Percentiles rank a stretch among this genome's conserved stretches.
Conservation (phyloP, 2,329 filamentous ascomycete genomes). For the Stagonosporopsis rhizophila region DNA sequence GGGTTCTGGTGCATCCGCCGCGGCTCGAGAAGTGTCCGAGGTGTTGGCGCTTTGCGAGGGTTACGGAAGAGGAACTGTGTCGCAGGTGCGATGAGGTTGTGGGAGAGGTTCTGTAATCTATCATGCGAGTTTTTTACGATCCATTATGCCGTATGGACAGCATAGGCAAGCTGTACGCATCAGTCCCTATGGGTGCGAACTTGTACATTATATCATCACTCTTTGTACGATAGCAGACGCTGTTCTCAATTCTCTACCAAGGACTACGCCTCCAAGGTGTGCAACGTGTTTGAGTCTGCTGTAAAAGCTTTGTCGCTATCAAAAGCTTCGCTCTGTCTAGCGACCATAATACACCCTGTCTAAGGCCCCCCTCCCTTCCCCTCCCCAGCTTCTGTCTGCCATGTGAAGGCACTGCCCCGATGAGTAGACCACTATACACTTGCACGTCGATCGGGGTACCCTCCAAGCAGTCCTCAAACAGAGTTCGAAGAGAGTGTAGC, state of each 20-base stretch:
- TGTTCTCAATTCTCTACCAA: not conserved
- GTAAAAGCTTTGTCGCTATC: too few relatives aligned
- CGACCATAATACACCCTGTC: too few relatives aligned
- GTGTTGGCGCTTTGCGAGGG: constrained; percentile 88
- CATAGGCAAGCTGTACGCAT: not conserved
- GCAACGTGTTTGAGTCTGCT: not conserved
- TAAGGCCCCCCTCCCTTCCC: too few relatives aligned
- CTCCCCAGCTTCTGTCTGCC: too few relatives aligned
- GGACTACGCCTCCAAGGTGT: not conserved
- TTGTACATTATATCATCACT: not conserved
- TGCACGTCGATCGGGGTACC: too few relatives aligned
- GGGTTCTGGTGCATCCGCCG: constrained; percentile 53
- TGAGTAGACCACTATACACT: too few relatives aligned
- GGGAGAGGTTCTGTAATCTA: constrained; percentile 6
- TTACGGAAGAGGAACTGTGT: constrained; percentile 72
- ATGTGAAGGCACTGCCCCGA: too few relatives aligned
- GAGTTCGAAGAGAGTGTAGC: too few relatives aligned
- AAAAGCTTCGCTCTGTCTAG: too few relatives aligned
- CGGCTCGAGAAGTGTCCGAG: constrained; percentile 75
- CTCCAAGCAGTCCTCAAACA: too few relatives aligned
- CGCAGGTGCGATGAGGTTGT: constrained; percentile 74
- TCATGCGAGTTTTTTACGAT: not conserved
- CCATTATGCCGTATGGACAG: not conserved
- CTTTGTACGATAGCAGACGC: not conserved
- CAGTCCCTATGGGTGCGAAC: not conserved